Base-by-base conservation (phyloP, 1,284 basidiomycete species). In the Macrocystidia cucumis region DNA sequence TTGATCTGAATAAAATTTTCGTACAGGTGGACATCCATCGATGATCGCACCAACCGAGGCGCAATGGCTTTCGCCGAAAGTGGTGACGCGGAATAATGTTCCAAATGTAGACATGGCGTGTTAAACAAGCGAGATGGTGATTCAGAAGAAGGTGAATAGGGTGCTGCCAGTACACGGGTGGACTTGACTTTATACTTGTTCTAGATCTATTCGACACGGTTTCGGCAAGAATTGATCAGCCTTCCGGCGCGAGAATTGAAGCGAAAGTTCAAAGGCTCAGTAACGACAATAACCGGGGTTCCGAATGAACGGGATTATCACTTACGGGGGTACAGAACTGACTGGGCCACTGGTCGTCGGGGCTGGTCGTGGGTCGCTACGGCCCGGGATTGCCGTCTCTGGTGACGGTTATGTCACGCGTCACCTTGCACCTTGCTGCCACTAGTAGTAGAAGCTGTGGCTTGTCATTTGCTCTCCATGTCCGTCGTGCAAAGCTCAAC, bases 1-100 rank as follows among this genome's bases (percentile, higher is more conserved):
- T n/a, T n/a, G n/a, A n/a, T n/a, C n/a, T n/a, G n/a, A n/a, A n/a
- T 33, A 31, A 35, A 14, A 32, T 26, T 26, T 24, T 62, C 78
- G 41, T 57, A 92, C 90, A 24, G 96, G 93, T 36, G 96, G 95
- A 47, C 91, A 89, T 30, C 95, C 95, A 56, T 98, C 96, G 52
- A 98, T 83, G 63, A 99, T 98, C 41, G 90, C 91, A 22, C 96
- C 96, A 23, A 98, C 95, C 3, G 91, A 95, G 40, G 89, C 79
- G 60, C 96, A 98, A 57, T 99, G 96, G 42, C 87, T 91, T 69
- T 99, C 96, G 46, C 96, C 96, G 56, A 89, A 98, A 43, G 96
- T 99, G 41, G 93, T 93, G 26, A 98, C 95, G 35, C 91, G 78
- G 69, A 90, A 98, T 32, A 87, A 63, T 13, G 69, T 75, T 29